Base-by-base conservation (phyloP, 73 alveolate species). In the Paramecium primaurelia region DNA sequence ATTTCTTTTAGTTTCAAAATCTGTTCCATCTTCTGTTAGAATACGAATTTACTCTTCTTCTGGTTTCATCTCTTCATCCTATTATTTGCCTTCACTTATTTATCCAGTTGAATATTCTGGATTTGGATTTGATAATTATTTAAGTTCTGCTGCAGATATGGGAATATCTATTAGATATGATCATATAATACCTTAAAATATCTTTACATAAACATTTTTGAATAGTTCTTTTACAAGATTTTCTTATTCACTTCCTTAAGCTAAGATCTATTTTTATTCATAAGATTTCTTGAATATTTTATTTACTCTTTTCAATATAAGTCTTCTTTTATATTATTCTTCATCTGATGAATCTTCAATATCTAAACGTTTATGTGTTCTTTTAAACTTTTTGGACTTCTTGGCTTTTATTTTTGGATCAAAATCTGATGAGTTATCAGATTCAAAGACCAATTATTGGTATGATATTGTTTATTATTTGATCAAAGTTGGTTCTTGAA, bases 201-300 rank as follows among this genome's bases (percentile, higher is more conserved):
- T 80, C 90, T 80, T 80, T 0, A 32, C 77, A 80, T 80, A 80
- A 3, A 80, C 12, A 47, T 80, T 80, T 25, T 80, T 80, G 32
- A 80, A 80, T 25, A 80, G 54, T 20, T 80, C 58, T 25, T 42
- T 80, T 2, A 80, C 91, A 10, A 80, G 58, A 80, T 32, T 80
- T 20, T 80, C 91, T 80, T 80, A 47, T 47, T 80, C 91, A 44
- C 64, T 32, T n/a, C 91, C 91, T 10, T 45, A 25, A 49, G 47
- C 32, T 26, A 80, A 28, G 18, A 80, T 42, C 49, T 80, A 80
- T 47, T 80, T 77, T 64, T 80, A 47, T 20, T 80, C 91, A 47
- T 80, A 80, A 16, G 91, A 80, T 49, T 80, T 80, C 30, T 80
- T 80, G 30, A 80, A 80, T 18, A 80, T 80, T 26, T 80, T 80